Conservation (phyloP, 768 basidiomycete genomes). For the Rossbeevera mucosa region DNA sequence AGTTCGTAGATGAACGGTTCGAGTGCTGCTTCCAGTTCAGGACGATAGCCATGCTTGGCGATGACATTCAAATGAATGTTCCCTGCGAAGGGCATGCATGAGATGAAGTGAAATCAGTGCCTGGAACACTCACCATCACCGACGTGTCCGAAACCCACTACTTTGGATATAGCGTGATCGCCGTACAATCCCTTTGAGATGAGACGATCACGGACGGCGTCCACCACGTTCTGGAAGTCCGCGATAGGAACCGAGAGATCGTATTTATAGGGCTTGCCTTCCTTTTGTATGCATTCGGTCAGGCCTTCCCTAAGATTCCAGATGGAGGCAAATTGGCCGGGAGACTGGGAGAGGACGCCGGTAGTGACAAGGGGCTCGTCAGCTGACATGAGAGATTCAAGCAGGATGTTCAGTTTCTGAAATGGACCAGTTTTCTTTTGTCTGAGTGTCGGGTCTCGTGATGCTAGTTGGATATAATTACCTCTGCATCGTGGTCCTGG, state of each 20-base stretch:
- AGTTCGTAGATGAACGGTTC: slow-evolving; percentile 96
- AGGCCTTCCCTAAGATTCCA: slow-evolving; percentile 93
- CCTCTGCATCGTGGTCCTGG: slow-evolving; percentile 91
- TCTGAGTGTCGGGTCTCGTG: not conserved
- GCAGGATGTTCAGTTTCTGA: slow-evolving; percentile 82
- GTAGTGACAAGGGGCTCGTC: slow-evolving; percentile 78
- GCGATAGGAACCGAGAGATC: slow-evolving; percentile 87
- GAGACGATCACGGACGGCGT: slow-evolving; percentile 70
- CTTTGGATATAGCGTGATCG: slow-evolving; percentile 72
- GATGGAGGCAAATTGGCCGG: slow-evolving; percentile 81
- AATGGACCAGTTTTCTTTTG: not conserved
- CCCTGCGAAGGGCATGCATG: slow-evolving; percentile 40
- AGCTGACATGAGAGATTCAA: slow-evolving; percentile 72
- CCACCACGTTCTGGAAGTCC: slow-evolving; percentile 84
- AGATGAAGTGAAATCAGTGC: not conserved
- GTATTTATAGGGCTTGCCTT: slow-evolving; percentile 96
- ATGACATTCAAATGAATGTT: slow-evolving; percentile 93
- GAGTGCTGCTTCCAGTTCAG: slow-evolving; percentile 79
- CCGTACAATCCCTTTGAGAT: slow-evolving; percentile 63
- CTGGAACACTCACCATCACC: slow-evolving; percentile 72
- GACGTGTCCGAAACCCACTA: slow-evolving; percentile 93
- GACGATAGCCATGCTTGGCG: slow-evolving; percentile 67
- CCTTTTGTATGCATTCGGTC: slow-evolving; percentile 87
- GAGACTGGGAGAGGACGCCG: slow-evolving; percentile 88
- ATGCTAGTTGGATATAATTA: slow-evolving; percentile 29